phyloP scores from a whole-genome alignment of 78 protist genomes.

The Dictyostelium capitatum region DNA sequence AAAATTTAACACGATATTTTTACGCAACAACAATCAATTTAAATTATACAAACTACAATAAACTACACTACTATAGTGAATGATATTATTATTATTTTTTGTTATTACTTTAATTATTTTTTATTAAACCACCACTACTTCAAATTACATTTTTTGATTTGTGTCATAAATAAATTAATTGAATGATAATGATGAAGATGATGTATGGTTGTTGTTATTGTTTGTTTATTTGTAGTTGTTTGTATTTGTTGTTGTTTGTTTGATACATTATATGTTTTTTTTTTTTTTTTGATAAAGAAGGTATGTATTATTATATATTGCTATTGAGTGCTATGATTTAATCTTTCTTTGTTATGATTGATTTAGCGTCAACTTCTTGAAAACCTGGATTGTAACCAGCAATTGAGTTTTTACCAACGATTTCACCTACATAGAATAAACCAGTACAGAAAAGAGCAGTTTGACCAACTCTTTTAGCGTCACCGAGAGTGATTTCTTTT shows the following conservation, averaged over 20 bases:
- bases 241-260: background rate
- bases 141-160: too few relatives aligned
- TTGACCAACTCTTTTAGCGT: constrained; percentile 53
- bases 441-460: constrained; percentile 12
- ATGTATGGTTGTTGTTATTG: background rate
- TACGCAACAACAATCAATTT: too few relatives aligned
- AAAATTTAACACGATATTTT: too few relatives aligned
- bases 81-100: too few relatives aligned
- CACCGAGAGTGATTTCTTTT: constrained; percentile 63
- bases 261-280: background rate
- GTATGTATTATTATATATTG: background rate
- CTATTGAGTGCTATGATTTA: background rate
- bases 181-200: background rate
- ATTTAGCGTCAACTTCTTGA: constrained; percentile 41
- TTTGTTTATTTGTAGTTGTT: background rate
- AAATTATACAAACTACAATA: too few relatives aligned
- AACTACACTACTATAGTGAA: too few relatives aligned
- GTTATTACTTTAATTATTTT: too few relatives aligned
- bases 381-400: constrained; percentile 74
- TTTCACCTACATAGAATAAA: constrained; percentile 57
- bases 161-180: background rate
- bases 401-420: constrained; percentile 37
- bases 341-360: background rate
- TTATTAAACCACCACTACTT: too few relatives aligned
- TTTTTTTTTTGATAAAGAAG: too few relatives aligned